phyloP scores from a whole-genome alignment of 139 green algal species.

The Chlorella sp. region DNA sequence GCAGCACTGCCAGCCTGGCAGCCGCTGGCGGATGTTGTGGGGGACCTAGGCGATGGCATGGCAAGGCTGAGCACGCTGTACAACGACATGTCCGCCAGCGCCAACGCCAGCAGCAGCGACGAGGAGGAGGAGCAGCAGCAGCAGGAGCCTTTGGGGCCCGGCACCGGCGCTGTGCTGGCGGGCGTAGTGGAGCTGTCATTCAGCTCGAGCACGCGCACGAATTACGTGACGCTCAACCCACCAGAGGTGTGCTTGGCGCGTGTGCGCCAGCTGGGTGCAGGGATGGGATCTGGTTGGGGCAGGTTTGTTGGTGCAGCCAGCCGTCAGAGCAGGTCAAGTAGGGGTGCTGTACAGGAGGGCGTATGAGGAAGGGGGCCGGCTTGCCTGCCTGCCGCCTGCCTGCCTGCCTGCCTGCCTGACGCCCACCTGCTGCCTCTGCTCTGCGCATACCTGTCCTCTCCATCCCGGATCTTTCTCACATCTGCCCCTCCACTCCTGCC shows the following conservation, averaged over 20 bases:
- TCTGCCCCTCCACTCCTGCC: not conserved
- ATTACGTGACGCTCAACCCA: conserved; percentile 62
- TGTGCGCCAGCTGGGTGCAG: not conserved
- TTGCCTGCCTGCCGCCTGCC: not conserved
- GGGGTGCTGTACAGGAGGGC: no score
- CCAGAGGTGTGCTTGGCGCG: conserved; percentile 28
- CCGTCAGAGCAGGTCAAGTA: no score
- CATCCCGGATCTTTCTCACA: not conserved
- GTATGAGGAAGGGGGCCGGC: not conserved
- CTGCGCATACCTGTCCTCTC: no score
- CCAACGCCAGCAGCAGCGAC: not conserved
- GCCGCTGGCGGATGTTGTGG: not conserved
- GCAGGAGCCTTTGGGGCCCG: not conserved
- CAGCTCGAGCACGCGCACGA: conserved; percentile 47
- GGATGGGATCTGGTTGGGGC: not conserved
- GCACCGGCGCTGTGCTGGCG: conserved; percentile 34
- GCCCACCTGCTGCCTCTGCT: not conserved
- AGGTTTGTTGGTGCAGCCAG: no score
- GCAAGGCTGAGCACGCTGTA: not conserved
- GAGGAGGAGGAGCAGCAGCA: not conserved
- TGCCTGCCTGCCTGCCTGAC: not conserved
- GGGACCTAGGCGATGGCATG: not conserved
- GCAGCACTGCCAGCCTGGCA: not conserved
- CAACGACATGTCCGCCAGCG: not conserved
- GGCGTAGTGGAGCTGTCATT: conserved; percentile 67